Base-by-base conservation (phyloP, 768 basidiomycete species). In the Lactifluus subvellereus region DNA sequence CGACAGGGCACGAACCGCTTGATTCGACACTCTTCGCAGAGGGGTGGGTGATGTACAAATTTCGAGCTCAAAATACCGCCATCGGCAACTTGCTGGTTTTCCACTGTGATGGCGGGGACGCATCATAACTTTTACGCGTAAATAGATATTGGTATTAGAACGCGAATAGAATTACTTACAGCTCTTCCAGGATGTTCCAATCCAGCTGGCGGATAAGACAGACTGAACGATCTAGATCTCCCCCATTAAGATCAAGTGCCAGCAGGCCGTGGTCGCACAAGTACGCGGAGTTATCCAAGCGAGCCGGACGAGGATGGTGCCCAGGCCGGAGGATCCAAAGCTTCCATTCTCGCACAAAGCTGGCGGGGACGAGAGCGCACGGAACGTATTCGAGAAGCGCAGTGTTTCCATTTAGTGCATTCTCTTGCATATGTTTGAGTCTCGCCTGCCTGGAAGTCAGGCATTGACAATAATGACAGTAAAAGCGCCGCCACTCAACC, bases 241-340 rank as follows among this genome's bases (percentile, higher is more conserved):
- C 76, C 2, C 77, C 76, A 68, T 85, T 88, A 1, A 88, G 85
- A 72, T 94, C 89, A 54, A 92, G 75, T 14, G 77, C 72, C 8
- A 93, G 79, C 64, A 78, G 72, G 6, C 76, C 76, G 72, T 94
- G 92, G 61, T 81, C 75, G 73, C 92, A 94, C 54, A 91, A 67
- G 69, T 89, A 85, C 9, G 71, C 68, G 13, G 77, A 74, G 67
- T 85, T 91, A 71, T 90, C 84, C 40, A 92, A 70, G 6, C 56
- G 61, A n/a, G 80, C 78, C 0, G 91, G 91, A 35, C 89, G 82
- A 35, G 75, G 65, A 54, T 75, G 69, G 61, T 82, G 81, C 7
- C 77, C 73, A 16, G 87, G 87, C 57, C 79, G 80, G 57, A 75
- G 75, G 7, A 86, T 69, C 92, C 92, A 94, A 60, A 79, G 77